Evolutionary conservation across 2,329 filamentous ascomycete genomes (phyloP).

Genomic region (Xylaria sp.): DNA sequence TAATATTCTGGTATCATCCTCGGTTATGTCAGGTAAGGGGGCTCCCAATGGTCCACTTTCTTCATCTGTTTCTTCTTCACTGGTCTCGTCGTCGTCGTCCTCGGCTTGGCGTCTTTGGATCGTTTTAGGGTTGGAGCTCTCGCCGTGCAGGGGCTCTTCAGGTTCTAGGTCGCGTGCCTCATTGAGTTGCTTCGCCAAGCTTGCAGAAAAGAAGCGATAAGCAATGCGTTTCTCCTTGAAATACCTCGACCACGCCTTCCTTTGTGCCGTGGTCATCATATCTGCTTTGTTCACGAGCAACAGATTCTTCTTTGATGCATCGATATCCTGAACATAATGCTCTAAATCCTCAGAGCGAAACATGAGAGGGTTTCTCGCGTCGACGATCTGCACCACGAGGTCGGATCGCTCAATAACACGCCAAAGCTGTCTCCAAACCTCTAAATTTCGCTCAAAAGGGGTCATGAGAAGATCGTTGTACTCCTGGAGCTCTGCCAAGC

Average conservation of each 20-base stretch:
- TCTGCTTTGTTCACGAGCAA: constrained; percentile 98
- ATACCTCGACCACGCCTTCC: constrained; percentile 83
- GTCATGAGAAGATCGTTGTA: constrained; percentile 95
- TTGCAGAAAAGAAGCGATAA: constrained; percentile 96
- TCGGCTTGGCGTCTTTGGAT: constrained; percentile 34
- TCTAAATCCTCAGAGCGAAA: constrained; percentile 96
- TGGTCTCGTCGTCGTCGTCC: constrained; percentile 31
- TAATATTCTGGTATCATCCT: constrained; percentile 77
- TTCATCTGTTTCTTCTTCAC: constrained; percentile 43
- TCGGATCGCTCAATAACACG: constrained; percentile 97
- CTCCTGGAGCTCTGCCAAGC: constrained; percentile 90
- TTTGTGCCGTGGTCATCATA: constrained; percentile 92
- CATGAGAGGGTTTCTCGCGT: constrained; percentile 90
- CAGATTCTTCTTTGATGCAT: constrained; percentile 85
- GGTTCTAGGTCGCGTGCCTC: constrained; percentile 68
- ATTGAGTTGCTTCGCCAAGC: constrained; percentile 86
- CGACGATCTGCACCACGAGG: constrained; percentile 95
- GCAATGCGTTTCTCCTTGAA: constrained; percentile 81
- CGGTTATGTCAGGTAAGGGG: constrained; percentile 49
- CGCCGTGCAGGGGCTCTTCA: constrained; percentile 44
- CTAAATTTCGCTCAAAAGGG: constrained; percentile 94
- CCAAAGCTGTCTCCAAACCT: constrained; percentile 98
- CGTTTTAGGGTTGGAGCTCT: constrained; percentile 43
- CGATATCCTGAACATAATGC: constrained; percentile 90
- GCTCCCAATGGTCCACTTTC: constrained; percentile 45